Base-by-base conservation (phyloP, 108 stramenopile genomes). In the Skeletonema costatum region DNA sequence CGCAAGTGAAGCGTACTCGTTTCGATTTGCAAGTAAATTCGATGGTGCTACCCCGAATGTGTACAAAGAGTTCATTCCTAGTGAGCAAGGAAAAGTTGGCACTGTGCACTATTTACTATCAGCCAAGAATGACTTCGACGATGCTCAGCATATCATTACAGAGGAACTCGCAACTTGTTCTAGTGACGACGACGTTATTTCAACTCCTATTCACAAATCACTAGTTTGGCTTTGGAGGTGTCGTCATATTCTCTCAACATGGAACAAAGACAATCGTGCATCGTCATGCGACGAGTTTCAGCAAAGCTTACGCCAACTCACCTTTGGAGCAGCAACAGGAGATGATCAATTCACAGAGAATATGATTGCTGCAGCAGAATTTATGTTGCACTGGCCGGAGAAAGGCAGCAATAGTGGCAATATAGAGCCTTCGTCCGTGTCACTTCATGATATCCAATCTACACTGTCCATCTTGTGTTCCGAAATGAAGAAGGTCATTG, bases 341-440 rank as follows among this genome's bases (percentile, higher is more conserved):
- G 73, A 71, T 50, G 65, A 77, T 9, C 32, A 36, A 72, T 80
- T 71, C 21, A 62, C 74, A 25, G 70, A 80, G 29, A 53, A 73
- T 51, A 53, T 93, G 64, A 39, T 86, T 32, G 67, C 66, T 50
- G 88, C 88, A 4, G 82, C 87, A 6, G 71, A 82, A 42, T 74
- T 71, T 63, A 21, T 92, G 16, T 56, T 88, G 29, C 17, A 56
- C 21, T 92, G 92, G 92, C 88, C 89, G 9, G 73, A 71, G 13
- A 75, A 70, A 29, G 64, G 60, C 44, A 31, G 32, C 64, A 39
- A 36, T n/a, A 19, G 64, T 42, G 10, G 12, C 21, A 31, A 42
- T 30, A 8, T 11, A 10, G 58, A 36, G 5, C 58, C 42, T 12
- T 25, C 21, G 10, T 51, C 50, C 17, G 30, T 76, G 31, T 65